Conservation (phyloP, 2,329 filamentous ascomycete species). For the Fusarium liriodendri region DNA sequence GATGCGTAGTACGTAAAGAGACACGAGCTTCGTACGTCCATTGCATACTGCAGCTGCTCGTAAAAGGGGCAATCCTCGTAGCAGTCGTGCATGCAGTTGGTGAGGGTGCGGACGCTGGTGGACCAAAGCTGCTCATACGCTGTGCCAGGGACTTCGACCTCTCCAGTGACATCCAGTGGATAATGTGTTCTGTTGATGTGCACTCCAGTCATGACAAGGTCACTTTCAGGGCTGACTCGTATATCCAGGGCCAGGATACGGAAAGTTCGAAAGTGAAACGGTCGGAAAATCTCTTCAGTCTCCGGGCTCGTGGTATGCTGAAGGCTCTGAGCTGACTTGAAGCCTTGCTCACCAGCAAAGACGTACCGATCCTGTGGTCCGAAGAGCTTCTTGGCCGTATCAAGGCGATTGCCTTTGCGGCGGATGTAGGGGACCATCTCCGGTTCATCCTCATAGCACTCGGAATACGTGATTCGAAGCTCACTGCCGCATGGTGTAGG, state of each 20-base stretch:
- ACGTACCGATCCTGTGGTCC: not conserved
- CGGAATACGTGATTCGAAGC: not conserved
- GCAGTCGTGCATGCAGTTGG: constrained; percentile 44
- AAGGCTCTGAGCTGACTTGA: not conserved
- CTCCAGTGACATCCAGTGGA: not conserved
- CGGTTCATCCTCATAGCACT: not conserved
- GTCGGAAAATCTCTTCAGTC: not conserved
- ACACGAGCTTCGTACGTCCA: constrained; percentile 43
- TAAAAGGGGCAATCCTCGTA: constrained; percentile 51
- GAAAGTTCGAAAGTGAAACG: not conserved
- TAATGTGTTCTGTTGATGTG: not conserved
- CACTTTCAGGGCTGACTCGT: not conserved
- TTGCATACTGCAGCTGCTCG: constrained; percentile 48
- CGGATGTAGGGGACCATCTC: not conserved
- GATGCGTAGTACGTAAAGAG: constrained; percentile 46
- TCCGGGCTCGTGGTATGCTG: not conserved
- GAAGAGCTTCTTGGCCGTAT: not conserved
- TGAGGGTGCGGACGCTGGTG: constrained; percentile 28
- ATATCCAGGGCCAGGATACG: not conserved
- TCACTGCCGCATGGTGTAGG: not conserved
- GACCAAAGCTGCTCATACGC: constrained; percentile 10
- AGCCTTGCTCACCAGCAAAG: not conserved
- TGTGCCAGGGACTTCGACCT: not conserved
- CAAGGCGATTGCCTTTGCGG: not conserved
- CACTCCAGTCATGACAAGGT: not conserved